Evolutionary conservation across 2,329 filamentous ascomycete species (phyloP), one percentile per base, ranked within the genome.

Genomic region (Nannizziopsis barbatae): DNA sequence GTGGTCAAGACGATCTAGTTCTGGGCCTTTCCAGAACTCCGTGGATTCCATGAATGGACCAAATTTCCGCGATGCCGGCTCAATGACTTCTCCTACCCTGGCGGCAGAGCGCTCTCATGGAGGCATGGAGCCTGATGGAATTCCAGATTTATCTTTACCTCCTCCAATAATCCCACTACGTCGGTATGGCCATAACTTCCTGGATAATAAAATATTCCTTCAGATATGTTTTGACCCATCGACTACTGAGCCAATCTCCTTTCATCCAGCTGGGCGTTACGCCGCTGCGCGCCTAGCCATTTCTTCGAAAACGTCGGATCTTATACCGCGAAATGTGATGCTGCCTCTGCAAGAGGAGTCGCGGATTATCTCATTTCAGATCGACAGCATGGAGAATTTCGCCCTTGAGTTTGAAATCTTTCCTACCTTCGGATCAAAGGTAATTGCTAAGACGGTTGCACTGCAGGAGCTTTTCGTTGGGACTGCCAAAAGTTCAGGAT

Each of bases 321-420:
- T 98, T 39, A 95, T 98, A 54, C 92, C 92, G 15, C 87, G 94
- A 63, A 98, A 95, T 60, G 83, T 98, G 51, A 84, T 95, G 60
- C 75, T 98, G 3, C 92, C 92, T 0, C 89, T 98, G 55, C 90
- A 95, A 65, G 92, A 98, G 70, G 92, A 96, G 64, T 90, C 87
- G 54, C 84, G 88, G 52, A 80, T 89, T 45, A 84, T 95, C 55
- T 94, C 88, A 6, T 96, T 98, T 71, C 92, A 98, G 62, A 84
- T 96, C 46, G 92, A 98, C 66, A 92, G 86, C 53, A 72, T 96
- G 48, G 86, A 94, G 51, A 84, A 84, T 0, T 98, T 98, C 65
- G 83, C 87, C 12, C 83, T 98, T 54, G 92, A 98, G 65, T 95
- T 98, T 56, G 92, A 98, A 61, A 88, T 98, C 38, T 98, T 92